Evolutionary conservation across 164 flowering plant genomes (phyloP).

Genomic region (Nymphaea thermarum): DNA sequence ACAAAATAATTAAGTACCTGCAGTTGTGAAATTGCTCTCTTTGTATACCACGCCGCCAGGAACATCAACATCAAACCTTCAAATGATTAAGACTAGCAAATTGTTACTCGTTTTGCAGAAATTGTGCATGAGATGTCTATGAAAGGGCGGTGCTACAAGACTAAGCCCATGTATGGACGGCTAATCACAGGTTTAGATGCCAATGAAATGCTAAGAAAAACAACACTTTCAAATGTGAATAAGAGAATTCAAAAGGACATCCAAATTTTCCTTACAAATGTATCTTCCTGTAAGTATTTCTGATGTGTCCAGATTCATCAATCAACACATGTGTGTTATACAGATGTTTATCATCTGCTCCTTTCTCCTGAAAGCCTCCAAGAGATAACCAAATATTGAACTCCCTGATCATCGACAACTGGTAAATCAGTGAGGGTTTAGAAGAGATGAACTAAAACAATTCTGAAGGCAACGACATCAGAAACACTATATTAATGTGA

Average conservation of each 20-base stretch:
- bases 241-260: not conserved
- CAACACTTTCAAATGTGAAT: no score
- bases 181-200: no score
- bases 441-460: no score
- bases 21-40: slow-evolving; percentile 75
- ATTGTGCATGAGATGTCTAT: no score
- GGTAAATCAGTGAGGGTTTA: not conserved
- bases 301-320: slow-evolving; percentile 68
- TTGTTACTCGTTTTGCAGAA: no score
- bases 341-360: slow-evolving; percentile 60
- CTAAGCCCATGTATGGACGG: no score
- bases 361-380: slow-evolving; percentile 93
- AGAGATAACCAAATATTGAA: slow-evolving; percentile 87
- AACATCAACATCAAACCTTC: slow-evolving; percentile 93
- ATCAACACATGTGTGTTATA: slow-evolving; percentile 74
- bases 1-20: slow-evolving; percentile 32
- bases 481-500: not conserved
- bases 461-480: no score
- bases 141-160: no score
- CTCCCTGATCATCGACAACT: slow-evolving; percentile 32
- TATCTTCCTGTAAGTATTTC: slow-evolving; percentile 66
- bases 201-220: no score
- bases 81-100: no score
- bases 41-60: slow-evolving; percentile 82
- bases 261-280: slow-evolving; percentile 44